phyloP scores from a whole-genome alignment of 352 stramenopile genomes.

The Pythium aphanidermatum region DNA sequence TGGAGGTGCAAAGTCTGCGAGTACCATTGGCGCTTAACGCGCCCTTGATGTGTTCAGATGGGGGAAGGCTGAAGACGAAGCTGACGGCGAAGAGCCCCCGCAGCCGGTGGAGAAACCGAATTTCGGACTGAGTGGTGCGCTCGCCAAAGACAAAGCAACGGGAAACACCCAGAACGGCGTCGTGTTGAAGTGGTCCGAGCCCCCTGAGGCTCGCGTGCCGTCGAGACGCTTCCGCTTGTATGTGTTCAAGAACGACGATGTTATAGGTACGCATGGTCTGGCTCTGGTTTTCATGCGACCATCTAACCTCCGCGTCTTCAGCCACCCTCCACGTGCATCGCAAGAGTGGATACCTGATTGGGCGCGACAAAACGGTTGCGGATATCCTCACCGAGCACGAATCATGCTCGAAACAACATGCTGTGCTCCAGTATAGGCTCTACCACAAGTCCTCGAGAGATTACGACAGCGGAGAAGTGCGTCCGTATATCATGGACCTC shows the following conservation, averaged over 20 bases:
- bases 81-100: constrained; percentile 19
- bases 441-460: constrained; percentile 64
- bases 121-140: constrained; percentile 95
- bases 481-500: constrained; percentile 98
- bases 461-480: constrained; percentile 54
- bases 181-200: constrained; percentile 97
- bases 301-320: constrained; percentile 22
- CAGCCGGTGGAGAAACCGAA: constrained; percentile 91
- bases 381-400: constrained; percentile 95
- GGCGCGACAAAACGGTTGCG: constrained; percentile 90
- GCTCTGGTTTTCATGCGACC: not conserved
- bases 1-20: no score
- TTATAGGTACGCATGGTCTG: constrained; percentile 46
- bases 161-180: constrained; percentile 97
- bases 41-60: constrained; percentile 30
- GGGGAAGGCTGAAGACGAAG: constrained; percentile 57
- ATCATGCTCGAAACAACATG: constrained; percentile 96
- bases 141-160: constrained; percentile 93
- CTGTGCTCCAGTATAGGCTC: constrained; percentile 94
- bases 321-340: constrained; percentile 94
- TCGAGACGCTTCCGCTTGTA: constrained; percentile 94
- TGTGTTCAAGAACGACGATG: constrained; percentile 93
- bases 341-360: constrained; percentile 94
- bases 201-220: constrained; percentile 90
- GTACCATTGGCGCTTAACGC: not conserved